phyloP scores from a whole-genome alignment of 2,329 filamentous ascomycete species.

The Thelonectria discophora region DNA sequence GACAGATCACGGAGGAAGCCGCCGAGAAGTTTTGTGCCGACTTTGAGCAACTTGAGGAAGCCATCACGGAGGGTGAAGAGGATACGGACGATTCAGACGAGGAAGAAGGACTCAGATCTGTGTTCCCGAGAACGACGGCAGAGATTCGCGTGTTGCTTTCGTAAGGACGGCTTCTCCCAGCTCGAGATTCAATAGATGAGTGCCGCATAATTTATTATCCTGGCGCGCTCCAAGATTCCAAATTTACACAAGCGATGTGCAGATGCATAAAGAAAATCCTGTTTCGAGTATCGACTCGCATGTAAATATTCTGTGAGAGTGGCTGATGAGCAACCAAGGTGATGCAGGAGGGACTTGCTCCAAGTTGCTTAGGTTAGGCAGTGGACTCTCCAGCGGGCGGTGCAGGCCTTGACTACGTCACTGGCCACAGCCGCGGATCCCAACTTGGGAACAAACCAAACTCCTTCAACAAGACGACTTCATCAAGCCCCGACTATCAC shows the following conservation, averaged over 20 bases:
- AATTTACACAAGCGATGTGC: neutral
- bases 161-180: conserved; percentile 39
- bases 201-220: neutral
- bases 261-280: neutral
- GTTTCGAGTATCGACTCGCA: neutral
- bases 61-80: conserved; percentile 57
- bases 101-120: conserved; percentile 41
- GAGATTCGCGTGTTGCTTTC: conserved; percentile 69
- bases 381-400: conserved; percentile 2
- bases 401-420: conserved; percentile 42
- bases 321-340: no score
- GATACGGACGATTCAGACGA: conserved; percentile 39
- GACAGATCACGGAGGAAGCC: conserved; percentile 82
- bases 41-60: conserved; percentile 71
- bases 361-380: neutral
- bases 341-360: no score
- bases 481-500: conserved; percentile 11
- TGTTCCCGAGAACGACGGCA: conserved; percentile 67
- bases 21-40: conserved; percentile 85
- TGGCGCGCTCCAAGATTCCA: neutral
- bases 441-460: conserved; percentile 23
- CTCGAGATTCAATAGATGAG: neutral
- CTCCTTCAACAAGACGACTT: conserved; percentile 27
- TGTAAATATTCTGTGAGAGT: no score
- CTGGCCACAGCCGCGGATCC: conserved; percentile 33